phyloP scores from a whole-genome alignment of 208 protist genomes.

The Trypanosoma melophagium region DNA sequence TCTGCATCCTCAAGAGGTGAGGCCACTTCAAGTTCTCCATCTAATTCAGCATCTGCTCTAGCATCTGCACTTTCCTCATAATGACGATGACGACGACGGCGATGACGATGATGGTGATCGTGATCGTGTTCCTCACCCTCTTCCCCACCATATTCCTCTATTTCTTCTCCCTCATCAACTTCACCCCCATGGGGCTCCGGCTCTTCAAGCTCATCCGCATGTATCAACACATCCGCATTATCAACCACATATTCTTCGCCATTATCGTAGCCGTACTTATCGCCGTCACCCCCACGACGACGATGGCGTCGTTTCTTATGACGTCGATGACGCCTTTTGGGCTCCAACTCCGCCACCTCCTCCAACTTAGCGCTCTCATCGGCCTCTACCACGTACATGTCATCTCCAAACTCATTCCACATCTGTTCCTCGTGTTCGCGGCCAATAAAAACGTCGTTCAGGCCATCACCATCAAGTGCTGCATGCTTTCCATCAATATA shows the following conservation, averaged over 20 bases:
- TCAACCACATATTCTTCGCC: neutral
- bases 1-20: conserved; percentile 13
- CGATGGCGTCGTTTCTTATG: conserved; percentile 7
- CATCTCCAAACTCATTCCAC: conserved; percentile 19
- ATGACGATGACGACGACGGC: neutral
- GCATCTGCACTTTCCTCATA: neutral
- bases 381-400: conserved; percentile 21
- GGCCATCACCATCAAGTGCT: conserved; percentile 10
- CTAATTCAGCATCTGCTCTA: conserved; percentile 1
- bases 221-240: neutral
- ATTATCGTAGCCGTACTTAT: neutral
- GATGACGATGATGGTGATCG: neutral
- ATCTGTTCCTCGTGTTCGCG: conserved; percentile 18
- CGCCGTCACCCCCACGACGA: neutral
- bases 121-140: conserved; percentile 12
- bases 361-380: conserved; percentile 18
- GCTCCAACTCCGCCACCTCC: neutral
- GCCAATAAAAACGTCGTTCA: conserved; percentile 7
- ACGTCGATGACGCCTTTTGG: neutral
- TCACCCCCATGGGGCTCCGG: neutral
- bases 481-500: conserved; percentile 12
- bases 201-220: neutral
- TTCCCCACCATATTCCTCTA: neutral
- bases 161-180: conserved; percentile 33
- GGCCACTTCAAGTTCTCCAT: neutral